Conservation (phyloP, 2,329 filamentous ascomycete species). For the Sphaerulina vaccinii region DNA sequence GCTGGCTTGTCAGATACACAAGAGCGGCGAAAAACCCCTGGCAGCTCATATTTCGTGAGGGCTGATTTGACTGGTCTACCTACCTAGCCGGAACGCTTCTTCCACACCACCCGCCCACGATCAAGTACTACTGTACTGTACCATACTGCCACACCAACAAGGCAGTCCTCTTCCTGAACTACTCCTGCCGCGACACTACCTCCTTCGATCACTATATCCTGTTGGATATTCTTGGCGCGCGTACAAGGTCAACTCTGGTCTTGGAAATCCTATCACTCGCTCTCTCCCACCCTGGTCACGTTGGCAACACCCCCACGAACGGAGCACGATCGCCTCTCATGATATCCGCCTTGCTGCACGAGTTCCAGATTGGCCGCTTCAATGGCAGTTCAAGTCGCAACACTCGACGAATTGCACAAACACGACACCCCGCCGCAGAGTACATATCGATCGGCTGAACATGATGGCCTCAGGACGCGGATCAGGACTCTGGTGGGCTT, state of each 20-base stretch:
- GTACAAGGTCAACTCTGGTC: not conserved
- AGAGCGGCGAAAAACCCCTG: conserved; percentile 3
- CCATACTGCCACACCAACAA: not conserved
- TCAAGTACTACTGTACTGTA: not conserved
- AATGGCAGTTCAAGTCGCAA: conserved; percentile 47
- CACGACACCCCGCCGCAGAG: conserved; percentile 44
- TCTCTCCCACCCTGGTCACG: not conserved
- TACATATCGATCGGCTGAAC: conserved; percentile 47
- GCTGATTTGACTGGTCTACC: not conserved
- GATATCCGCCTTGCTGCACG: conserved; percentile 33
- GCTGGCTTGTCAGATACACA: conserved; percentile 13
- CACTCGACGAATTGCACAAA: conserved; percentile 41
- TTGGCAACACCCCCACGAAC: conserved; percentile 7
- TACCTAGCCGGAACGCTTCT: not conserved
- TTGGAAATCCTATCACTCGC: not conserved
- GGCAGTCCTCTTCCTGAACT: too few relatives aligned
- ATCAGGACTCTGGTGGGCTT: conserved; percentile 29
- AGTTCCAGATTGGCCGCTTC: conserved; percentile 30
- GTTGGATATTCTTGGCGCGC: too few relatives aligned
- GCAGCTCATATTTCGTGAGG: not conserved
- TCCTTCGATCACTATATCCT: too few relatives aligned
- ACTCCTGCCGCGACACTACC: too few relatives aligned
- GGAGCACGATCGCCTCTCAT: conserved; percentile 35
- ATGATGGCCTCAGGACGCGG: conserved; percentile 36
- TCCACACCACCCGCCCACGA: not conserved